phyloP scores from a whole-genome alignment of 2,329 filamentous ascomycete species.

The Chaetomium sp. region DNA sequence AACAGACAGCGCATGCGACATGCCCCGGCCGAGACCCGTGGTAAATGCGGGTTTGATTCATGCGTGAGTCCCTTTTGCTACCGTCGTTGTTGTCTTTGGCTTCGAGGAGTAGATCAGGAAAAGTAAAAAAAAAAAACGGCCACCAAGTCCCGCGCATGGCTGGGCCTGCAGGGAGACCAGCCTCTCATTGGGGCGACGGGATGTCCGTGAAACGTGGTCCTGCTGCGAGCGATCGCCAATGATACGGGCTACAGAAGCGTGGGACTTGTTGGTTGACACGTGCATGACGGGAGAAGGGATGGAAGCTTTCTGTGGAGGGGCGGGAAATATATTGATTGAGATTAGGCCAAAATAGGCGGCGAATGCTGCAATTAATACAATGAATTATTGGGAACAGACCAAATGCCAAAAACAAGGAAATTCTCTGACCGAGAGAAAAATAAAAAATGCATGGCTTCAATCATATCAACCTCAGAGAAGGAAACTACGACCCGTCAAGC shows the following conservation, averaged over 20 bases:
- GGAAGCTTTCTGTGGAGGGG: not conserved
- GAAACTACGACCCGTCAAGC: too few species aligned
- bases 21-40: not conserved
- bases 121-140: too few species aligned
- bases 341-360: too few species aligned
- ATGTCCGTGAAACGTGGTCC: slow-evolving; percentile 8
- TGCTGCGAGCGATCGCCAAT: slow-evolving; percentile 4
- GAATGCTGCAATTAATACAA: too few species aligned
- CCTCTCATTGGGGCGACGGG: slow-evolving; percentile 5
- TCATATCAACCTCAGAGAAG: too few species aligned
- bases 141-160: too few species aligned
- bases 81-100: too few species aligned
- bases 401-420: too few species aligned
- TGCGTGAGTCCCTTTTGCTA: slow-evolving; percentile 1
- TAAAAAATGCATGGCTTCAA: too few species aligned
- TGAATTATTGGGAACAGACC: too few species aligned
- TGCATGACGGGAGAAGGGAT: not conserved
- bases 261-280: not conserved
- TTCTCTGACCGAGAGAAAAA: too few species aligned
- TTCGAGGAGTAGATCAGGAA: too few species aligned
- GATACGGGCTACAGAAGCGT: not conserved
- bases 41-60: slow-evolving; percentile 17
- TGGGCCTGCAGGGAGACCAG: not conserved
- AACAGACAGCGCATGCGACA: not conserved
- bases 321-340: not conserved